Evolutionary conservation across 192 early-diverging fungal species (phyloP).

Genomic region (Gigaspora rosea): DNA sequence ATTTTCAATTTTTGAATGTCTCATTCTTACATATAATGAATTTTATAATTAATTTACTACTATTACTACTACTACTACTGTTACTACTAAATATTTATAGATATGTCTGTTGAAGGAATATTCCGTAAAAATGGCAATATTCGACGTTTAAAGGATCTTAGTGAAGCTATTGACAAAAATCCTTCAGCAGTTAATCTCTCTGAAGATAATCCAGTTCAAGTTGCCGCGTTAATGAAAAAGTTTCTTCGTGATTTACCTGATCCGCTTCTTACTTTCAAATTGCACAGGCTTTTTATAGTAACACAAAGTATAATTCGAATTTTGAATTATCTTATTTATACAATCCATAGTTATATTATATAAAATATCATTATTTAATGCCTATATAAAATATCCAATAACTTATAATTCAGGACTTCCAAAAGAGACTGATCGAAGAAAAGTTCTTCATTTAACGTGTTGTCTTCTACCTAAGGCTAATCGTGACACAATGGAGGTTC

Average conservation of each 20-base stretch:
- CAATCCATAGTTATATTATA: background rate
- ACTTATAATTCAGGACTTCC: constrained; percentile 47
- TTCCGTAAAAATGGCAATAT: constrained; percentile 99
- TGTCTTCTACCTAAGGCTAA: constrained; percentile 89
- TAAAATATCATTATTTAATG: background rate
- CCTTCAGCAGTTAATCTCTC: constrained; percentile 68
- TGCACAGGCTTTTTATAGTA: constrained; percentile 82
- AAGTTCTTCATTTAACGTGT: constrained; percentile 77
- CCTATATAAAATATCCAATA: background rate
- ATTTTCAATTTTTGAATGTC: background rate
- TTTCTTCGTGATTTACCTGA: constrained; percentile 96
- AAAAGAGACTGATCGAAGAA: constrained; percentile 54
- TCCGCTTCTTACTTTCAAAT: constrained; percentile 87
- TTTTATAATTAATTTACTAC: constrained; percentile 15
- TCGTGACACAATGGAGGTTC: constrained; percentile 90
- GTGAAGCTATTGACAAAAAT: constrained; percentile 85
- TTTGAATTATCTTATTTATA: background rate
- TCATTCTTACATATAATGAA: background rate
- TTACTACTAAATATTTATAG: background rate
- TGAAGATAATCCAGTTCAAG: constrained; percentile 81
- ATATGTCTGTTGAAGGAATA: constrained; percentile 86
- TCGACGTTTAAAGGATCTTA: constrained; percentile 80
- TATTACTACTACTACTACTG: no score
- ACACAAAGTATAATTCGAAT: constrained; percentile 59
- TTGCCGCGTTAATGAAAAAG: constrained; percentile 95